Percentiles rank a stretch among this genome's conserved stretches.
Evolutionary conservation across 495 filamentous ascomycete genomes (phyloP).

Genomic region (Penicillium crystallinum): DNA sequence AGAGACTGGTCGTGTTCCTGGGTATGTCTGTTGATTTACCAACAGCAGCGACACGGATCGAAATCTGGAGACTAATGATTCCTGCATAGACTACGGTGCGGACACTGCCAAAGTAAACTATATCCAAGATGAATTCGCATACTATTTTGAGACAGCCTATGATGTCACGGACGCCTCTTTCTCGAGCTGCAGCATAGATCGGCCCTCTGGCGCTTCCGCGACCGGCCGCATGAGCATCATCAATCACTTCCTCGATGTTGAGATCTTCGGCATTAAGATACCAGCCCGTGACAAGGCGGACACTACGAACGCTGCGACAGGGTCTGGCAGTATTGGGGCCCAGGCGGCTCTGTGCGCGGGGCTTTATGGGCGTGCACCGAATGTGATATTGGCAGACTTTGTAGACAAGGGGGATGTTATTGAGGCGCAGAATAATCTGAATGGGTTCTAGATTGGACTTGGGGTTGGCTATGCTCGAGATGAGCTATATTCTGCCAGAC

Average conservation of each 20-base stretch:
- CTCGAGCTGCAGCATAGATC: conserved; percentile 55
- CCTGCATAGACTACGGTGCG: conserved; percentile 42
- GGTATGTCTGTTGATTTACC: conserved; percentile 29
- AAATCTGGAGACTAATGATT: background rate
- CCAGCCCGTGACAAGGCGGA: conserved; percentile 50
- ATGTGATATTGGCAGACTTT: conserved; percentile 64
- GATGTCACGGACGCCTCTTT: conserved; percentile 49
- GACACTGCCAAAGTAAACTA: conserved; percentile 47
- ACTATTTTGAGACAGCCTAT: conserved; percentile 69
- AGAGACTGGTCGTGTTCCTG: conserved; percentile 60
- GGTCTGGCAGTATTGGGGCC: conserved; percentile 52
- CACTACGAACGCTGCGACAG: conserved; percentile 52
- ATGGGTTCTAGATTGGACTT: conserved; percentile 41
- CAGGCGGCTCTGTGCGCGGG: conserved; percentile 49
- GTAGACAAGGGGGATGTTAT: conserved; percentile 59
- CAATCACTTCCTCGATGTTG: conserved; percentile 45
- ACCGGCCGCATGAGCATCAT: conserved; percentile 51
- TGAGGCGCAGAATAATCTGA: conserved; percentile 50
- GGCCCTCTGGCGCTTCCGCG: conserved; percentile 45
- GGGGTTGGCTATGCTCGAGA: background rate
- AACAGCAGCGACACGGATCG: background rate
- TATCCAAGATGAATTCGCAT: conserved; percentile 63
- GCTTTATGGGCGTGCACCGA: conserved; percentile 52
- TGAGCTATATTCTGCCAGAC: background rate
- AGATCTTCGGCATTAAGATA: conserved; percentile 44